Percentiles rank a stretch among this genome's conserved stretches.
phyloP scores from a whole-genome alignment of 306 rosid genomes.

The Astragalus membranaceus region DNA sequence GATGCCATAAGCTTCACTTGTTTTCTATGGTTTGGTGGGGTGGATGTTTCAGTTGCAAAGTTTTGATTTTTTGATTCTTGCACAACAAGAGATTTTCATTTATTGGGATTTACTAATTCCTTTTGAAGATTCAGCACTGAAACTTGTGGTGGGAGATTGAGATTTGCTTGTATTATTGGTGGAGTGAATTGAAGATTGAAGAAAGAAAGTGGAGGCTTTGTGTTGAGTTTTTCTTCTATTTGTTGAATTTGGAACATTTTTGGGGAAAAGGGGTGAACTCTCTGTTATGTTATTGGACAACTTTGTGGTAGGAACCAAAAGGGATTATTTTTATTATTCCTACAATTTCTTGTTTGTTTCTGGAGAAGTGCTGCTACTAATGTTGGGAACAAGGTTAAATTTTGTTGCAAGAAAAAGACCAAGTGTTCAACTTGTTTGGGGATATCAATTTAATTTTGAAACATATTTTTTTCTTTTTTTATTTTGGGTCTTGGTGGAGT shows the following conservation, averaged over 20 bases:
- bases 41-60: slow-evolving; percentile 19
- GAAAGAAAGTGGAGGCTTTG: slow-evolving; percentile 25
- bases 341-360: slow-evolving; percentile 11
- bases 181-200: neutral
- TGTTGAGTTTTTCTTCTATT: slow-evolving; percentile 17
- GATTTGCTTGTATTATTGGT: too few relatives aligned
- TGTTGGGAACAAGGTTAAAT: slow-evolving; percentile 27
- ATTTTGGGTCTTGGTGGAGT: slow-evolving; percentile 14
- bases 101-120: neutral
- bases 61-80: slow-evolving; percentile 9
- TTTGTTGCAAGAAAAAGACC: slow-evolving; percentile 25
- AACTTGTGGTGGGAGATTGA: slow-evolving; percentile 10
- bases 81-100: neutral
- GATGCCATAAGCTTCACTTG: neutral
- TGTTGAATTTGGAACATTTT: slow-evolving; percentile 17
- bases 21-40: neutral
- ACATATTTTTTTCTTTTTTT: neutral
- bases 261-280: slow-evolving; percentile 10
- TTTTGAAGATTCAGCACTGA: slow-evolving; percentile 1
- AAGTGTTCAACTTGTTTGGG: slow-evolving; percentile 29
- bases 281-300: slow-evolving; percentile 26
- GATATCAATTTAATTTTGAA: slow-evolving; percentile 14
- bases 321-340: slow-evolving; percentile 8
- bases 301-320: too few relatives aligned
- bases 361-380: slow-evolving; percentile 23